Evolutionary conservation across 164 flowering plant species (phyloP), one percentile per base, ranked within the genome.

Genomic region (Stephania cephalantha): DNA sequence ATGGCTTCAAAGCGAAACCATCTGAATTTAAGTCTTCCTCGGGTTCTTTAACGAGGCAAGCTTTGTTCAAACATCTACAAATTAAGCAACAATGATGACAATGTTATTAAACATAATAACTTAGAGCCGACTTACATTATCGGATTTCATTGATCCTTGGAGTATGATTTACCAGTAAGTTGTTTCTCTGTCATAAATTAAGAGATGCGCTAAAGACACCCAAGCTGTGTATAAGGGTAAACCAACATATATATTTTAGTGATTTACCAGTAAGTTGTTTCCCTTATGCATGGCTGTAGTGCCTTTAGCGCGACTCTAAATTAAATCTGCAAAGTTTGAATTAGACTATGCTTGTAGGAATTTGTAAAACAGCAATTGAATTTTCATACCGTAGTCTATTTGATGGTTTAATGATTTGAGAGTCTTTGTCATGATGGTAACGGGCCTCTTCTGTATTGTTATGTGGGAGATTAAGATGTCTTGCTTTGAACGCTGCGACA

Each of bases 401-500:
- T 11, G 89, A 72, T 9, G 90, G 93, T 10, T 46, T 68, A 9
- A 71, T 42, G n/a, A 83, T 72, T 31, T 74, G 73, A 12, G 83
- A 79, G 7, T 73, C 85, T 7, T 77, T 71, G 46, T 22, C 35
- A 46, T 73, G 84, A 70, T 76, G 67, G 69, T 79, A 82, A 69
- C 46, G 11, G 7, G 58, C 82, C 69, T 82, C 81, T 66, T 82
- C 79, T 9, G 75, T 76, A 53, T 55, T 22, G 1, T 52, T 42
- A 0, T 76, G 73, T 0, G 83, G 87, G 7, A 82, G 64, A 17
- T 75, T 35, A 17, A 85, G 74, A 53, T 78, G 66, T 70, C 76
- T 74, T n/a, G 88, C 88, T 76, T 50, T 88, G n/a, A 76, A 78
- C 6, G 88, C 81, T 0, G 80, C 85, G 0, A 68, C 80, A 1